These are phyloP conservation scores for Suhomyces tanzawaensis DNA, from an alignment of 805 yeast genomes.

Conservation along the genomic window DNA sequence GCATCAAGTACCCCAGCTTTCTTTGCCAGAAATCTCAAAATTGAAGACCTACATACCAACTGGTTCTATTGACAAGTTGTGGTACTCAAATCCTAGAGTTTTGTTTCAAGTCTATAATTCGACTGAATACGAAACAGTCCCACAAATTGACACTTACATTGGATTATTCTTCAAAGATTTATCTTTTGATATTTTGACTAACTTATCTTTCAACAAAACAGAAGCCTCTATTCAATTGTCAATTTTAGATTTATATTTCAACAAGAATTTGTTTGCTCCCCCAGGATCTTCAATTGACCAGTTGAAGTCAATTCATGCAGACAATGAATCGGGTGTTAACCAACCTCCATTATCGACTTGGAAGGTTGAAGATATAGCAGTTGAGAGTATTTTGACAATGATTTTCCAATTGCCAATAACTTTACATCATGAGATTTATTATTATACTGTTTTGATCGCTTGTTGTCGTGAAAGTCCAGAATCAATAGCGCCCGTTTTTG, in stretches of 20 bases:
- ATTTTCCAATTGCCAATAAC: constrained; percentile 72
- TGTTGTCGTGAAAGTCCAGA: constrained; percentile 73
- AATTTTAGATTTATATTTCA: constrained; percentile 69
- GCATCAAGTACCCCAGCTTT: constrained; percentile 40
- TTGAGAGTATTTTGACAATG: constrained; percentile 77
- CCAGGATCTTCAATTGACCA: constrained; percentile 79
- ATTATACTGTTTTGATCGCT: constrained; percentile 79
- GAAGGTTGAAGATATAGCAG: constrained; percentile 87
- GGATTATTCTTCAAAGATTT: constrained; percentile 70
- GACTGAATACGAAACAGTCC: constrained; percentile 60
- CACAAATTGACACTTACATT: constrained; percentile 34
- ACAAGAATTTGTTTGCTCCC: constrained; percentile 47
- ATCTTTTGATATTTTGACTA: constrained; percentile 68
- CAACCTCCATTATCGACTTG: constrained; percentile 60
- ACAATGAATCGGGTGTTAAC: constrained; percentile 42
- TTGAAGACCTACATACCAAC: constrained; percentile 20
- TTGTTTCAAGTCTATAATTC: constrained; percentile 59
- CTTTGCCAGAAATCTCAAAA: constrained; percentile 27
- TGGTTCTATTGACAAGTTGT: constrained; percentile 55
- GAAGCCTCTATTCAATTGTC: constrained; percentile 84
- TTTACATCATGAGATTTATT: constrained; percentile 70
- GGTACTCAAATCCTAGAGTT: constrained; percentile 58
- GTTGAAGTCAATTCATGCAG: constrained; percentile 43
- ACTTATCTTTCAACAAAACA: constrained; percentile 83
- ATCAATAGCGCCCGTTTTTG: constrained; percentile 90